Base-by-base conservation (phyloP, 768 basidiomycete species). In the Panaeolus cyanescens region DNA sequence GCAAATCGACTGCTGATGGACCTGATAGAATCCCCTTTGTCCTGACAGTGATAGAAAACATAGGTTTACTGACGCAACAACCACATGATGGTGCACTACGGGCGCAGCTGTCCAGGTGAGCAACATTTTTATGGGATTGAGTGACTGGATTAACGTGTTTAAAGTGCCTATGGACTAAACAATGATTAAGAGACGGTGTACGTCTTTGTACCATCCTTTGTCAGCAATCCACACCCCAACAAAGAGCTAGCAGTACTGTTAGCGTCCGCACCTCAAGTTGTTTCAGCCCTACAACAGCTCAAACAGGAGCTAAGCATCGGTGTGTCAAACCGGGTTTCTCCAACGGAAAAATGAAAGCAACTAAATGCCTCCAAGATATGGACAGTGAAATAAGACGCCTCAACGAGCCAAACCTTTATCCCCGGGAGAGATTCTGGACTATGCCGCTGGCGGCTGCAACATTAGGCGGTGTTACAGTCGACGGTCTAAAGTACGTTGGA, bases 31-130 rank as follows among this genome's bases (percentile, higher is more conserved):
- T n/a, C n/a, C n/a, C n/a, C n/a, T n/a, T n/a, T n/a, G n/a, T n/a
- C n/a, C n/a, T n/a, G n/a, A n/a, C n/a, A n/a, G n/a, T 55, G n/a
- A n/a, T n/a, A n/a, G n/a, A n/a, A n/a, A n/a, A n/a, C n/a, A n/a
- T 69, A 94, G 93, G 62, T 95, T 95, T 68, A 92, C 93, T 0
- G 79, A 83, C 55, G 93, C 93, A 0, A 76, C 93, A 62, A 92
- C 95, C 3, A 99, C 75, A 95, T 99, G 93, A 84, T 99, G 31
- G 84, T 99, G 1, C 97, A 99, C 71, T 99, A 99, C 73, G 97
- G 97, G 0, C 97, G 99, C 75, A 95, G 92, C 62, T 99, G 97
- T 78, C 85, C 99, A 54, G 94, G 96, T 97, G 62, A 62, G 87
- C n/a, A n/a, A n/a, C n/a, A n/a, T n/a, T n/a, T n/a, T n/a, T n/a